Conservation (phyloP, 1,284 basidiomycete species). For the Boletus mariae region DNA sequence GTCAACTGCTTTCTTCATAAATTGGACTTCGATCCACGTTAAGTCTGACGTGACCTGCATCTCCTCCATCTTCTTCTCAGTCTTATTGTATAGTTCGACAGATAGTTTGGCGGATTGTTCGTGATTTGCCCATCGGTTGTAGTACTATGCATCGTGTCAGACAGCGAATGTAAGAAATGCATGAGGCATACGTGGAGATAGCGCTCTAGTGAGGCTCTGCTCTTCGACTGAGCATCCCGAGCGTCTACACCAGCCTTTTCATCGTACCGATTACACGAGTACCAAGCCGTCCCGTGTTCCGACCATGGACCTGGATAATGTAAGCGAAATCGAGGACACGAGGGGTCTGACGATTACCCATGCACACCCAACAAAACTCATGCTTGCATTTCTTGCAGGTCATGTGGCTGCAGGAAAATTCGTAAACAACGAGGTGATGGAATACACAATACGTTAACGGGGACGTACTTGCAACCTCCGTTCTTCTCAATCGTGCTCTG, state of each 20-base stretch:
- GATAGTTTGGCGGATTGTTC: constrained; percentile 97
- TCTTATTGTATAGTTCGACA: constrained; percentile 86
- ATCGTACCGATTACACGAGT: constrained; percentile 96
- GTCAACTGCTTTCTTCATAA: constrained; percentile 97
- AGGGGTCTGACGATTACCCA: constrained; percentile 46
- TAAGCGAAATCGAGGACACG: constrained; percentile 1
- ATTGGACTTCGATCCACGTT: constrained; percentile 99
- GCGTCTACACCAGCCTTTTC: constrained; percentile 89
- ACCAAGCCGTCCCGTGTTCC: constrained; percentile 98
- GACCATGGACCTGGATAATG: constrained; percentile 75
- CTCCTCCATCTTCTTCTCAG: constrained; percentile 99
- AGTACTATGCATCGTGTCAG: constrained; percentile 61
- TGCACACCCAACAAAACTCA: constrained; percentile 82
- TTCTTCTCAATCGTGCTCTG: constrained; percentile 99
- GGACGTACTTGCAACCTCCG: constrained; percentile 94
- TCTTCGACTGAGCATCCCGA: constrained; percentile 85
- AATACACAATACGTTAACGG: background rate
- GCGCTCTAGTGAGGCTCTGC: constrained; percentile 86
- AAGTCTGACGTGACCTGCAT: constrained; percentile 91
- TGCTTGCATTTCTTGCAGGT: constrained; percentile 99
- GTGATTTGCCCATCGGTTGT: constrained; percentile 98
- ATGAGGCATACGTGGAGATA: constrained; percentile 83
- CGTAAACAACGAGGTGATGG: constrained; percentile 1
- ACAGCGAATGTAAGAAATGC: background rate
- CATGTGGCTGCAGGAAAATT: constrained; percentile 73